phyloP scores from a whole-genome alignment of 192 early-diverging fungal species.

The Jimgerdemannia flammicorona region DNA sequence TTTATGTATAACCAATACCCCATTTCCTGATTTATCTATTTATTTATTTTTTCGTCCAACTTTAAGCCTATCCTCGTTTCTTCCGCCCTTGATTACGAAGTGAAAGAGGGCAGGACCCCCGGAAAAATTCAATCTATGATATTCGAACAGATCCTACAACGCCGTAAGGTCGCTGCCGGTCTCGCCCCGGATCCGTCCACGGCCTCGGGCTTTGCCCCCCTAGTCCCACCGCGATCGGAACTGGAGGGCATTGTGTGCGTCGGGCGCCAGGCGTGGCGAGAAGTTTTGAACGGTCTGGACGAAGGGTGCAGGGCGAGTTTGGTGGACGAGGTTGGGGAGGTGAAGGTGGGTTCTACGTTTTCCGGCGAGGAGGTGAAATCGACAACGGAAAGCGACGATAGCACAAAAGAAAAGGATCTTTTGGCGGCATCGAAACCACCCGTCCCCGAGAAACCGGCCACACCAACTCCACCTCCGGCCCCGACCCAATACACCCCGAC shows the following conservation, averaged over 20 bases:
- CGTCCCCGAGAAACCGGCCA: not conserved
- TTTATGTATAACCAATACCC: not conserved
- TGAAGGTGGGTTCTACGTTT: not conserved
- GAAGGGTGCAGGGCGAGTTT: slow-evolving; percentile 26
- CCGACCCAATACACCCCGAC: not conserved
- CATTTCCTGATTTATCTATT: not conserved
- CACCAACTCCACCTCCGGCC: not conserved
- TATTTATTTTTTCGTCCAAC: slow-evolving; percentile 1
- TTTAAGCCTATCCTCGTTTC: slow-evolving; percentile 34
- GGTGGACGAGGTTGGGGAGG: slow-evolving; percentile 9
- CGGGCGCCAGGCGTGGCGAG: slow-evolving; percentile 34
- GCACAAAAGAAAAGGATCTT: not conserved
- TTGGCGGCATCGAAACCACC: not conserved
- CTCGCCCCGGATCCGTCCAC: slow-evolving; percentile 5
- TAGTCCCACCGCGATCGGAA: not conserved
- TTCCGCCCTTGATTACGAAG: slow-evolving; percentile 42
- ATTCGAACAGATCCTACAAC: slow-evolving; percentile 24
- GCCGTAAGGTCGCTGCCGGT: slow-evolving; percentile 19
- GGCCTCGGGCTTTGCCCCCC: not conserved
- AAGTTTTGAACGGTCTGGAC: slow-evolving; percentile 32
- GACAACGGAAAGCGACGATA: slow-evolving; percentile 4
- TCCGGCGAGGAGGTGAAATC: not conserved
- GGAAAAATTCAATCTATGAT: slow-evolving; percentile 34
- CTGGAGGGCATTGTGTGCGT: slow-evolving; percentile 30
- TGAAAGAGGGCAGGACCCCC: slow-evolving; percentile 26